phyloP scores from a whole-genome alignment of 2,329 filamentous ascomycete genomes.

The Fusarium xylarioides region DNA sequence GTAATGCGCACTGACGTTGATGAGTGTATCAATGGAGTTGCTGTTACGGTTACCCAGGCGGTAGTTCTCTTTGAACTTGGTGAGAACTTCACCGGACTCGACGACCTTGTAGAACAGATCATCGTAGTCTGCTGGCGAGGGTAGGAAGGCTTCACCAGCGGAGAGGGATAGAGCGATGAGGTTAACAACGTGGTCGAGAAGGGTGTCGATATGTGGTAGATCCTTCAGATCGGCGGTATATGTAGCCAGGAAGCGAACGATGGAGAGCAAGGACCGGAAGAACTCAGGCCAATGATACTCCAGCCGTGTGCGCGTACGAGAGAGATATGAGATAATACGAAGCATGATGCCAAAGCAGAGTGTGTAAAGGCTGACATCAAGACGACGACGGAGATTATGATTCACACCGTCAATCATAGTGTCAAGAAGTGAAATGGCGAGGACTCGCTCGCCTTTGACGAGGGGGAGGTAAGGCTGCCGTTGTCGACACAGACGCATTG shows the following conservation, averaged over 20 bases:
- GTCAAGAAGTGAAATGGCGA: slow-evolving; percentile 82
- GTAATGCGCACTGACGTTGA: slow-evolving; percentile 87
- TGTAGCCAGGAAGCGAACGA: slow-evolving; percentile 89
- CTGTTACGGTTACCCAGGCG: slow-evolving; percentile 63
- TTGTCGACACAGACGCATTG: slow-evolving; percentile 88
- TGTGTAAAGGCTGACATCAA: slow-evolving; percentile 87
- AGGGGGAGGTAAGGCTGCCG: slow-evolving; percentile 84
- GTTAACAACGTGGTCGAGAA: slow-evolving; percentile 82
- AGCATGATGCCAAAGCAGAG: slow-evolving; percentile 84
- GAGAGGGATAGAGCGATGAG: slow-evolving; percentile 85
- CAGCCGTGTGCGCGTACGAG: slow-evolving; percentile 81
- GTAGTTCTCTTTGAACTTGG: slow-evolving; percentile 85
- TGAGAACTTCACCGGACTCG: slow-evolving; percentile 84
- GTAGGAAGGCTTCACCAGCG: slow-evolving; percentile 88
- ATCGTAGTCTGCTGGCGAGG: slow-evolving; percentile 87
- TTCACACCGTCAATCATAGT: slow-evolving; percentile 90
- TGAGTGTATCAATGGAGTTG: slow-evolving; percentile 83
- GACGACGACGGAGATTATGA: slow-evolving; percentile 86
- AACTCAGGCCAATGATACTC: slow-evolving; percentile 95
- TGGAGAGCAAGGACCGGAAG: slow-evolving; percentile 86
- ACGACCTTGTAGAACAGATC: slow-evolving; percentile 99
- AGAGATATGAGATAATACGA: slow-evolving; percentile 84
- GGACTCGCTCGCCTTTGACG: slow-evolving; percentile 74
- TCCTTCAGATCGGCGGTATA: slow-evolving; percentile 82
- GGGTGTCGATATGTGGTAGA: slow-evolving; percentile 72